Percentiles rank a stretch among this genome's conserved stretches.
Conservation (phyloP, 176 grass and related monocot species). For the Avena atlantica region DNA sequence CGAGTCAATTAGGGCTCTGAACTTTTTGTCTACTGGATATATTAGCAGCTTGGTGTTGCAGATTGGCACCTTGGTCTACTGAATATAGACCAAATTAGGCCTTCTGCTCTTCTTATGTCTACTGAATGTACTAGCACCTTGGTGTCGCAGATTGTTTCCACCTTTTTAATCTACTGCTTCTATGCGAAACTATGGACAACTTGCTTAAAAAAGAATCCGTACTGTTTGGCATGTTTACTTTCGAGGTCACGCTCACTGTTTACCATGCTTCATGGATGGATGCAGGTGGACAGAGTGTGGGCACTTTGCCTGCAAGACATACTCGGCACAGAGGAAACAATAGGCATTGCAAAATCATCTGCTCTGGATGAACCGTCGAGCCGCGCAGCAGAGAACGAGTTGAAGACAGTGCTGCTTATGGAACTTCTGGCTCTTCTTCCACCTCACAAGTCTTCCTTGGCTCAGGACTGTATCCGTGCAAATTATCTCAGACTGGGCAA, state of each 20-base stretch:
- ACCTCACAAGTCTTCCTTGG: conserved; percentile 30
- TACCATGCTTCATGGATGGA: conserved; percentile 28
- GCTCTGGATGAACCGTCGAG: conserved; percentile 22
- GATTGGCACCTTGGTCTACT: background rate
- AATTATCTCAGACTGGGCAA: conserved; percentile 35
- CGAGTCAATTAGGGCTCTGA: background rate
- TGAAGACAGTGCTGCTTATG: conserved; percentile 41
- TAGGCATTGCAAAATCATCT: conserved; percentile 33
- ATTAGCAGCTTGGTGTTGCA: background rate
- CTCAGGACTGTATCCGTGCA: conserved; percentile 42
- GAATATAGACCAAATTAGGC: too few relatives aligned
- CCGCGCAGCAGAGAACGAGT: conserved; percentile 10
- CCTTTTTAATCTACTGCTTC: background rate
- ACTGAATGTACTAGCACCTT: background rate
- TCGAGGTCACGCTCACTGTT: background rate
- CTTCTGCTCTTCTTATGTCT: background rate
- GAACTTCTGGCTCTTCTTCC: conserved; percentile 44
- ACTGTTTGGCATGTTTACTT: background rate
- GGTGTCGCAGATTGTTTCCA: background rate
- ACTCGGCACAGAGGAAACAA: conserved; percentile 12
- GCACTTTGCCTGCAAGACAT: conserved; percentile 49
- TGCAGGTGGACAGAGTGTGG: conserved; percentile 59
- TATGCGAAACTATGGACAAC: background rate
- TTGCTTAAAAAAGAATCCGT: background rate
- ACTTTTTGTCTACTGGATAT: background rate